Evolutionary conservation across 257 asterid genomes (phyloP).

Genomic region (Schizonepeta tenuifolia): DNA sequence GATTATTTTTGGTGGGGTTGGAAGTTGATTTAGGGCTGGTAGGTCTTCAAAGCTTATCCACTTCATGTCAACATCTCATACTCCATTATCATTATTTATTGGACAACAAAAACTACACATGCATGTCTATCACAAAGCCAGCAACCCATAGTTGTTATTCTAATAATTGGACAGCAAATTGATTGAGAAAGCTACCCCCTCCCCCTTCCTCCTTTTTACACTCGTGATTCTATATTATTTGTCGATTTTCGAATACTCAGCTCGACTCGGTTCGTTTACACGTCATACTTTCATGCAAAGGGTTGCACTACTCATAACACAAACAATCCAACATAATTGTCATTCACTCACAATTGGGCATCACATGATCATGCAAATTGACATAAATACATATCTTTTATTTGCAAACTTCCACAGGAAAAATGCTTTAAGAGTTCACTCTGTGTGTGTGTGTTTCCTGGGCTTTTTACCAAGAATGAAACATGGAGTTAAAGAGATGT

Average conservation of each 20-base stretch:
- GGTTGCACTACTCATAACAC: not conserved
- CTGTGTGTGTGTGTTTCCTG: not conserved
- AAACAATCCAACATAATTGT: not conserved
- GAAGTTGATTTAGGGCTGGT: not conserved
- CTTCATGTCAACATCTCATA: slow-evolving; percentile 29
- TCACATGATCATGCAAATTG: not conserved
- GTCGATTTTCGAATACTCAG: not conserved
- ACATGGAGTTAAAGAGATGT: slow-evolving; percentile 6
- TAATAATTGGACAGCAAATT: not conserved
- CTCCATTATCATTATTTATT: not conserved
- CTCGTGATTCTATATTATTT: not conserved
- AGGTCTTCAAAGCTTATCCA: slow-evolving; percentile 36
- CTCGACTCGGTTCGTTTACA: not conserved
- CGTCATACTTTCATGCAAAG: not conserved
- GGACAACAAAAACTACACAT: not conserved
- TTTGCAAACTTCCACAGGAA: not conserved
- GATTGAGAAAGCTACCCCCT: slow-evolving; percentile 20
- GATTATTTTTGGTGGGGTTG: slow-evolving; percentile 1
- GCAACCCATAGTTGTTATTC: slow-evolving; percentile 1
- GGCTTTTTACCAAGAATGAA: not conserved
- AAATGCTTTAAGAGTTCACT: not conserved
- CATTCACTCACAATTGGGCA: not conserved
- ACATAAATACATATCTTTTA: not conserved
- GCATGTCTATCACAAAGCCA: not conserved
- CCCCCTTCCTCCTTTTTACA: not conserved